Conservation (phyloP, 2,329 filamentous ascomycete species). For the Colletotrichum agaves region DNA sequence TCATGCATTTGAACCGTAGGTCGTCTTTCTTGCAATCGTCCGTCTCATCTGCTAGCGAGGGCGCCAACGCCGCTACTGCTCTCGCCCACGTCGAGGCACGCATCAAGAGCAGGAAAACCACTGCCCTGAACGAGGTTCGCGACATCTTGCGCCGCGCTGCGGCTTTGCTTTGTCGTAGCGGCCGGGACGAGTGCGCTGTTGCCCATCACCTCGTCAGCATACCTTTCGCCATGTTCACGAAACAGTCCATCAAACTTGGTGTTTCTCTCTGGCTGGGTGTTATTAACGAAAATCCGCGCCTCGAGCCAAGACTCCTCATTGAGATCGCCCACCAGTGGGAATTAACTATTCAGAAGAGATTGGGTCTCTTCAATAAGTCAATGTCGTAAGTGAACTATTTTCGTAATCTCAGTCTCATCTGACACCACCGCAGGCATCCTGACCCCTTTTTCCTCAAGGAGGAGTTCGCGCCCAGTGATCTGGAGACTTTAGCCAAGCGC, state of each 20-base stretch:
- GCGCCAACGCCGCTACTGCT: conserved; percentile 69
- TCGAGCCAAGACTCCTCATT: conserved; percentile 86
- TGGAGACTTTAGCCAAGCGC: conserved; percentile 75
- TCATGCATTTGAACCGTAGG: conserved; percentile 65
- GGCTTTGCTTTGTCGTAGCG: conserved; percentile 83
- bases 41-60: conserved; percentile 63
- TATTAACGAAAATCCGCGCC: conserved; percentile 91
- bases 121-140: conserved; percentile 79
- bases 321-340: conserved; percentile 95
- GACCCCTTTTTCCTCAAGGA: conserved; percentile 93
- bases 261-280: conserved; percentile 97
- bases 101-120: conserved; percentile 73
- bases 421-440: conserved; percentile 62
- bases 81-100: conserved; percentile 79
- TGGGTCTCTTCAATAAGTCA: conserved; percentile 82
- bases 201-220: conserved; percentile 91
- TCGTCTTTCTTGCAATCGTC: conserved; percentile 63
- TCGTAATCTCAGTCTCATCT: conserved; percentile 40
- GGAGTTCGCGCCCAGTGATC: conserved; percentile 93
- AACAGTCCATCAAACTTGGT: conserved; percentile 94
- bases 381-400: conserved; percentile 63
- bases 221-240: conserved; percentile 92
- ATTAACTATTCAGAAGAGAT: conserved; percentile 77
- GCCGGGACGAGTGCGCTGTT: conserved; percentile 79
- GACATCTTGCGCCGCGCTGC: conserved; percentile 87